Evolutionary conservation across 441 rosid species (phyloP).

Genomic region (Breynia disticha): DNA sequence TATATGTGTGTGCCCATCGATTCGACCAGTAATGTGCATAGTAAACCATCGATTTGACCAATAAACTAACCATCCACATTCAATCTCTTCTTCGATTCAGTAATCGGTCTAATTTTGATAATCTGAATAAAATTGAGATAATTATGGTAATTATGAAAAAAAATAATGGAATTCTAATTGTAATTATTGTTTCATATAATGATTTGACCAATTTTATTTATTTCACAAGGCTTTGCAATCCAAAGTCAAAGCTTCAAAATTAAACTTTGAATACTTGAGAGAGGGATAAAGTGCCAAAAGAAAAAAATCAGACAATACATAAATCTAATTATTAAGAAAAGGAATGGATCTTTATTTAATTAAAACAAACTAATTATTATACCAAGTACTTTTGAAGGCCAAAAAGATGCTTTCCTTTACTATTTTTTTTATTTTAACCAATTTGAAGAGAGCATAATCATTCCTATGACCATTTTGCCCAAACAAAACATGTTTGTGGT

Average conservation of each 20-base stretch:
- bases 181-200: conserved; percentile 6
- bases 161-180: background rate
- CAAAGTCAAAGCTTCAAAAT: conserved; percentile 10
- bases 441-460: background rate
- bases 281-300: conserved; percentile 24
- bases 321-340: background rate
- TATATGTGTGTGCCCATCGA: too few species aligned
- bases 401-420: conserved; percentile 28
- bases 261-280: conserved; percentile 16
- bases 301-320: conserved; percentile 2
- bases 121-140: background rate
- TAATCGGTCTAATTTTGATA: too few species aligned
- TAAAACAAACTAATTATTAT: conserved; percentile 20
- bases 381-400: conserved; percentile 22
- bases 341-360: background rate
- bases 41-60: too few species aligned
- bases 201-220: conserved; percentile 21
- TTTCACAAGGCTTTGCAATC: conserved; percentile 12
- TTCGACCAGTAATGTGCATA: too few species aligned
- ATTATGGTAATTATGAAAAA: conserved; percentile 7
- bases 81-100: too few species aligned
- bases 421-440: conserved; percentile 2
- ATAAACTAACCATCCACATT: too few species aligned
- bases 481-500: too few species aligned
- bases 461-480: too few species aligned